phyloP scores from a whole-genome alignment of 2,329 filamentous ascomycete species.

The Chaetomium sp. region DNA sequence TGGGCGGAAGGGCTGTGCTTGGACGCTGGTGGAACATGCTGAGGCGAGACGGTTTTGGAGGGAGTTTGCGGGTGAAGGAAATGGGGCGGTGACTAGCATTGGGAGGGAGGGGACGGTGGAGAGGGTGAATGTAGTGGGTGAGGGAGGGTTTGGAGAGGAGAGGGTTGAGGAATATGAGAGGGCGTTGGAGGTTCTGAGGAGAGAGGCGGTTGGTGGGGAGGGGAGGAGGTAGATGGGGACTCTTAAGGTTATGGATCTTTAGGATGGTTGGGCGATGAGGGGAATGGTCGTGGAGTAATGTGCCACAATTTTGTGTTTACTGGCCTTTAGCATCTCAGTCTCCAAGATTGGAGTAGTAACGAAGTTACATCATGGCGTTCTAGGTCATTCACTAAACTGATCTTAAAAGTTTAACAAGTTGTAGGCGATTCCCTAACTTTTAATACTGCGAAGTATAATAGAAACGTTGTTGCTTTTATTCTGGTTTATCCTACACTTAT shows the following conservation, averaged over 20 bases:
- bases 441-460: too few relatives aligned
- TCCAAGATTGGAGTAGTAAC: too few relatives aligned
- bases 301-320: too few relatives aligned
- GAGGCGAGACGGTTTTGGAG: slow-evolving; percentile 93
- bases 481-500: too few relatives aligned
- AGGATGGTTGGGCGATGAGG: neutral
- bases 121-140: slow-evolving; percentile 41
- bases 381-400: too few relatives aligned
- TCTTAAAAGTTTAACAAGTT: too few relatives aligned
- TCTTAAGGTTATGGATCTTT: neutral
- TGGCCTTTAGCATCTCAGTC: too few relatives aligned
- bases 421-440: too few relatives aligned
- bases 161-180: slow-evolving; percentile 43
- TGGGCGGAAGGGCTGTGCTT: slow-evolving; percentile 67
- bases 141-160: slow-evolving; percentile 40
- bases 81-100: slow-evolving; percentile 33
- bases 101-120: slow-evolving; percentile 42
- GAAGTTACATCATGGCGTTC: too few relatives aligned
- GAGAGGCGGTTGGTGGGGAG: slow-evolving; percentile 45
- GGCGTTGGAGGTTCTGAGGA: slow-evolving; percentile 56
- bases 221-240: slow-evolving; percentile 16
- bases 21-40: slow-evolving; percentile 75
- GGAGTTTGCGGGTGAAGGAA: slow-evolving; percentile 58
- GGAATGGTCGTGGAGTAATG: neutral
- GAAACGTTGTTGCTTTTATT: too few relatives aligned